These are phyloP conservation scores for Plasmopara muralis DNA, from an alignment of 352 stramenopile genomes.

Conservation along the genomic window DNA sequence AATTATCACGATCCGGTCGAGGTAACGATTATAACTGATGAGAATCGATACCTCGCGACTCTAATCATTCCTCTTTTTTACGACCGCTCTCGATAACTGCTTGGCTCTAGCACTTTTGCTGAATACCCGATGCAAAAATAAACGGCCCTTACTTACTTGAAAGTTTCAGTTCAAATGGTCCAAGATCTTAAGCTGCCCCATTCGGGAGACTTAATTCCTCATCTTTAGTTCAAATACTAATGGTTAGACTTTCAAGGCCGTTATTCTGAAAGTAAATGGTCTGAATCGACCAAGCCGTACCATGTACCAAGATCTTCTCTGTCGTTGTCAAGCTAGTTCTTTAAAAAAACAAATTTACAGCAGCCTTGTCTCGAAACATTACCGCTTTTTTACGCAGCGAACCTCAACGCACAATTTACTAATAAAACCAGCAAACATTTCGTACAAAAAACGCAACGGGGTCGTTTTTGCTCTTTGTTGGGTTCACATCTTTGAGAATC, in stretches of 20 bases:
- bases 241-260: not conserved
- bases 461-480: not conserved
- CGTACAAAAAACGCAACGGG: not conserved
- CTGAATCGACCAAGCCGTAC: no score
- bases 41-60: conserved; percentile 3
- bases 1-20: conserved; percentile 7
- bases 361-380: not conserved
- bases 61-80: not conserved
- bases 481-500: not conserved
- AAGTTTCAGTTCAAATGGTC: not conserved
- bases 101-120: conserved; percentile 1
- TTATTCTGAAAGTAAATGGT: not conserved
- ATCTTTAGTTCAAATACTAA: not conserved
- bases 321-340: not conserved
- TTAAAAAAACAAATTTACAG: not conserved
- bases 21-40: not conserved
- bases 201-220: conserved; percentile 1
- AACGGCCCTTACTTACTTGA: not conserved
- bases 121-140: not conserved
- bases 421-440: not conserved
- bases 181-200: conserved; percentile 1
- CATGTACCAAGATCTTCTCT: no score
- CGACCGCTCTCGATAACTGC: not conserved
- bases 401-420: not conserved
- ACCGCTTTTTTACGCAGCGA: not conserved